Percentiles rank a stretch among this genome's conserved stretches.
phyloP scores from a whole-genome alignment of 1,284 basidiomycete species.

The Tetrapyrgos nigripes region DNA sequence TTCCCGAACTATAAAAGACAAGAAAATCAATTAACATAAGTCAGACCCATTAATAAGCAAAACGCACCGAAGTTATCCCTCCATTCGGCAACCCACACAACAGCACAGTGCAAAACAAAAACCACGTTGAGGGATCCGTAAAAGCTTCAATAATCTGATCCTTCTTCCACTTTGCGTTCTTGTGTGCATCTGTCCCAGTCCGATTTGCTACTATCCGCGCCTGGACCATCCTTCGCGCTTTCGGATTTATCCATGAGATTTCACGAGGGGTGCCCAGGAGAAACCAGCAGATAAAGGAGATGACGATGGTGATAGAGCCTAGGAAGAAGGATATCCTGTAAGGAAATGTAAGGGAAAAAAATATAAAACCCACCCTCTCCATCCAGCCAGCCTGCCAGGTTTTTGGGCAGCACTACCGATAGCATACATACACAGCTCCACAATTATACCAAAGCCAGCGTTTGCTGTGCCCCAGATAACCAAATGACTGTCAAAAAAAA shows the following conservation, averaged over 20 bases:
- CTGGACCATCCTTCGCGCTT: constrained; percentile 17
- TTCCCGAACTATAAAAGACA: constrained; percentile 16
- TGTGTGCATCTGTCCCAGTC: constrained; percentile 20
- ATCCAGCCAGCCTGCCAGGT: constrained; percentile 17
- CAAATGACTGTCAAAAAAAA: constrained; percentile 12
- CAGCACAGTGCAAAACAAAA: constrained; percentile 16
- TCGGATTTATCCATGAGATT: constrained; percentile 16
- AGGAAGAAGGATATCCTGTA: constrained; percentile 23
- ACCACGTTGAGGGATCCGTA: constrained; percentile 22
- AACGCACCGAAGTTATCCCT: constrained; percentile 17
- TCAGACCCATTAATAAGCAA: too few species aligned
- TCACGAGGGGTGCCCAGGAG: constrained; percentile 22
- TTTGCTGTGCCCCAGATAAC: constrained; percentile 23
- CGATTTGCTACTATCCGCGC: constrained; percentile 17
- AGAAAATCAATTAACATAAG: neutral
- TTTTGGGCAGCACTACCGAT: constrained; percentile 18
- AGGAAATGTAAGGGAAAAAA: neutral
- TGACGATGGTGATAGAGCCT: constrained; percentile 18
- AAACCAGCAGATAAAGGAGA: constrained; percentile 20
- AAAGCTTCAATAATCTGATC: constrained; percentile 22
- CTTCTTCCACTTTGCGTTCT: constrained; percentile 19
- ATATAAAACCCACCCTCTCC: constrained; percentile 20
- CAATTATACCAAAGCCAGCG: constrained; percentile 20
- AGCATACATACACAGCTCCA: constrained; percentile 19
- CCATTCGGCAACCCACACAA: constrained; percentile 17